phyloP scores from a whole-genome alignment of 2,329 filamentous ascomycete genomes.

The Cytospora chrysosperma region DNA sequence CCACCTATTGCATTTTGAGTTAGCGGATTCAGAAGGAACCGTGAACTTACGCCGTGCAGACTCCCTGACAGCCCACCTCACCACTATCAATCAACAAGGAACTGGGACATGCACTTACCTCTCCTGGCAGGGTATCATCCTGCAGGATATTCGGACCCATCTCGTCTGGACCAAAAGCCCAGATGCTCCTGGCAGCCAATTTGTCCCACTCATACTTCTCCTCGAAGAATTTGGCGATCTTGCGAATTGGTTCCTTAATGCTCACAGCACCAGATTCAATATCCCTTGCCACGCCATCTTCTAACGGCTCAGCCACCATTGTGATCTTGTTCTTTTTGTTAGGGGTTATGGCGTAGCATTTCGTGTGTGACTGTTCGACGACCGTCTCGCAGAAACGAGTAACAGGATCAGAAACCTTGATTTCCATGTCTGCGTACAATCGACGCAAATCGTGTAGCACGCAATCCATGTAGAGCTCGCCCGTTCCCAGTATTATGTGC shows the following conservation, averaged over 20 bases:
- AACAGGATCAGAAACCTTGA: slow-evolving; percentile 97
- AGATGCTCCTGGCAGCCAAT: slow-evolving; percentile 89
- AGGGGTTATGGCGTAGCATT: slow-evolving; percentile 95
- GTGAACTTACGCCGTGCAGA: slow-evolving; percentile 10
- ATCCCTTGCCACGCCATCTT: slow-evolving; percentile 91
- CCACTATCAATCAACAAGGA: background rate
- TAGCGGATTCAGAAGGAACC: slow-evolving; percentile 15
- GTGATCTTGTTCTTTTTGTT: slow-evolving; percentile 99
- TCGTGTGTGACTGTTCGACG: slow-evolving; percentile 93
- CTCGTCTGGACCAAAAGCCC: slow-evolving; percentile 97
- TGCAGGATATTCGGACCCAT: slow-evolving; percentile 93
- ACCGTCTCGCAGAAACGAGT: slow-evolving; percentile 98
- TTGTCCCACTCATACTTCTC: slow-evolving; percentile 97
- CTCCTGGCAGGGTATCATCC: slow-evolving; percentile 91
- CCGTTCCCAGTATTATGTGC: slow-evolving; percentile 91
- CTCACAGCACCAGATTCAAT: slow-evolving; percentile 89
- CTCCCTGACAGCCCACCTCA: slow-evolving; percentile 5
- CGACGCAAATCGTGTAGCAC: slow-evolving; percentile 90
- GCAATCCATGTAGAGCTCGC: slow-evolving; percentile 99
- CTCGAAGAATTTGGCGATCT: slow-evolving; percentile 95
- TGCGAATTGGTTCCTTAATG: slow-evolving; percentile 88
- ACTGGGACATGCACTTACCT: slow-evolving; percentile 51
- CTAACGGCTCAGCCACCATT: slow-evolving; percentile 94
- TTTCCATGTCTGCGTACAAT: slow-evolving; percentile 98
- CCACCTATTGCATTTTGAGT: slow-evolving; percentile 55